phyloP scores from a whole-genome alignment of 441 rosid genomes.

The Aleurites moluccanus region DNA sequence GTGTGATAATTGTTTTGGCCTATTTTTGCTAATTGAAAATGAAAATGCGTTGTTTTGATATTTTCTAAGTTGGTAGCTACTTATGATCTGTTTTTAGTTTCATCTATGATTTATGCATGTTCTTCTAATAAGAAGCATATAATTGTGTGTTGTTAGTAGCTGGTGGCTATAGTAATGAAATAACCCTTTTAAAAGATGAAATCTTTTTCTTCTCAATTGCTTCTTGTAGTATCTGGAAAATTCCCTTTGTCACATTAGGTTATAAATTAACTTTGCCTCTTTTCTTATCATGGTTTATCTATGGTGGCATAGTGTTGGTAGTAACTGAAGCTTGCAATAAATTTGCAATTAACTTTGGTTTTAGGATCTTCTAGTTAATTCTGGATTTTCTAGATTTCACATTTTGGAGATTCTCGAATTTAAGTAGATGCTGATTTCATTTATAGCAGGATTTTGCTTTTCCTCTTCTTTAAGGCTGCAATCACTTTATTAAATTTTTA shows the following conservation, averaged over 20 bases:
- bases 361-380: background rate
- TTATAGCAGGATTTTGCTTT: background rate
- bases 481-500: conserved; percentile 10
- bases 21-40: conserved; percentile 5
- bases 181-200: background rate
- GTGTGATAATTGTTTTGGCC: conserved; percentile 1
- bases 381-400: conserved; percentile 7
- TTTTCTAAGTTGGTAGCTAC: background rate
- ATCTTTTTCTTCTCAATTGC: conserved; percentile 1
- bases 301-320: background rate
- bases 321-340: background rate
- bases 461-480: background rate
- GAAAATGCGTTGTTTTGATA: conserved; percentile 11
- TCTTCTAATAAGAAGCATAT: background rate
- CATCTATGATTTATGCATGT: background rate
- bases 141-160: conserved; percentile 3
- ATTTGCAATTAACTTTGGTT: background rate
- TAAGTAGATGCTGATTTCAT: conserved; percentile 13
- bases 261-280: background rate
- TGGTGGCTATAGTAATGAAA: background rate
- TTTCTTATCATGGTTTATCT: conserved; percentile 4
- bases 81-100: conserved; percentile 17
- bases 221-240: background rate
- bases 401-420: conserved; percentile 3
- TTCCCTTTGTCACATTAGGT: background rate